Base-by-base conservation (phyloP, 2,329 filamentous ascomycete species). In the Aspergillus brasiliensis region DNA sequence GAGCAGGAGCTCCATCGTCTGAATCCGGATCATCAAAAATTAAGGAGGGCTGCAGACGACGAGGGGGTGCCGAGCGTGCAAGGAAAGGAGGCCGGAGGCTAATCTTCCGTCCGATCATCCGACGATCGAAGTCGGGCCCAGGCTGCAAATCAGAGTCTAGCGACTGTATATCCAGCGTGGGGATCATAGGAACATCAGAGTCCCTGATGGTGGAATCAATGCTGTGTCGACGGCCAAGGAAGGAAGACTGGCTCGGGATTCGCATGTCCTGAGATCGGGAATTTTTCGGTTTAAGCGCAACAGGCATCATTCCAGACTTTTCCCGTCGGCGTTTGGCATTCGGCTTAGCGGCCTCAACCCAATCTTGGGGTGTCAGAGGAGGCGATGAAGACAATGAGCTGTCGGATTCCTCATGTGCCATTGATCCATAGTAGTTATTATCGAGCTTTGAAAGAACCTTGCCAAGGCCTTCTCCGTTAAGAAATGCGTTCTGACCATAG, bases 291-390 rank as follows among this genome's bases (percentile, higher is more conserved):
- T 64, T 21, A 17, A 58, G 58, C 1, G 58, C 62, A 51, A n/a
- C 48, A 55, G 27, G 61, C 49, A 17, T 59, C 52, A 56, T 51
- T 31, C 42, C 51, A 34, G 62, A 15, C 21, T 23, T 53, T 17
- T 62, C 61, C 28, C 67, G 71, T 15, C 62, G 57, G 31, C 63
- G 61, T 11, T 64, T 66, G 28, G 64, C 65, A 6, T 56, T 62
- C 44, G 72, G 61, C 58, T 72, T 71, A 21, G 75, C 76, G 21
- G 77, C 77, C 37, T 77, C 77, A 37, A 79, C 58, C 77, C 77
- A 79, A 52, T 79, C 77, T 52, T 77, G 70, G 5, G 77, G 75
- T 3, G 75, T 76, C n/a, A 78, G 62, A 3, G 72, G 73, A 4
- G 71, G 69, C 1, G 74, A 75, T 2, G 69, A 66, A 28, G 61